Base-by-base conservation (phyloP, 78 protist genomes). In the Guillardia theta region DNA sequence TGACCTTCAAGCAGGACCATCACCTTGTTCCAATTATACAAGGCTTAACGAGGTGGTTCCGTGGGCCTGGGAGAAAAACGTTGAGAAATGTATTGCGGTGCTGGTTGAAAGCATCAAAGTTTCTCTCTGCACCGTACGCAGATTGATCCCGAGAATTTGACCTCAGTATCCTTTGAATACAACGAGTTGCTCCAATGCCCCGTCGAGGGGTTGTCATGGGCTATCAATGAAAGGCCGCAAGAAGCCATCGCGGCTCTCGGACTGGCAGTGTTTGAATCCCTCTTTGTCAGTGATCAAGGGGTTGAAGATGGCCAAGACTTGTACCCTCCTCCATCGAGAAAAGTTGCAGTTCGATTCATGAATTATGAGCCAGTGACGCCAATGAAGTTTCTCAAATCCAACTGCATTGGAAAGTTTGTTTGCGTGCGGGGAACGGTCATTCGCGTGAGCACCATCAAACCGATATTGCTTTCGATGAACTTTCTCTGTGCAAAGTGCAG, bases 361-460 rank as follows among this genome's bases (percentile, higher is more conserved):
- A 62, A 53, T 44, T 54, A 6, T 21, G 44, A 6, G 47, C 54
- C 93, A 36, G 22, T 41, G 44, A 88, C 92, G 30, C 70, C 93
- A 2, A 27, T 93, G 46, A 30, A 83, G n/a, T 10, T 48, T 22
- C 54, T 95, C 46, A 92, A 92, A 78, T 44, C 95, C 41, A n/a
- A 95, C 33, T 12, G 37, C 44, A 10, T 80, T 43, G 78, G 96
- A 8, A 64, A 47, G 50, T 97, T 98, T 15, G 97, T 99, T 0
- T 4, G 94, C 19, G 22, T 99, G 0, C 53, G 80, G 0, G 99
- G 99, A 44, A 98, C 98, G 0, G 99, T 98, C 15, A 97, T 99
- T 37, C 94, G 99, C 8, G 98, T 95, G 21, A 64, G 98, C 46
- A 30, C 43, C 88, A 95, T 98, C 90, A 95, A 95, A 80, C 99